Evolutionary conservation across 164 flowering plant species (phyloP), one percentile per base, ranked within the genome.

Genomic region (Aristolochia contorta): DNA sequence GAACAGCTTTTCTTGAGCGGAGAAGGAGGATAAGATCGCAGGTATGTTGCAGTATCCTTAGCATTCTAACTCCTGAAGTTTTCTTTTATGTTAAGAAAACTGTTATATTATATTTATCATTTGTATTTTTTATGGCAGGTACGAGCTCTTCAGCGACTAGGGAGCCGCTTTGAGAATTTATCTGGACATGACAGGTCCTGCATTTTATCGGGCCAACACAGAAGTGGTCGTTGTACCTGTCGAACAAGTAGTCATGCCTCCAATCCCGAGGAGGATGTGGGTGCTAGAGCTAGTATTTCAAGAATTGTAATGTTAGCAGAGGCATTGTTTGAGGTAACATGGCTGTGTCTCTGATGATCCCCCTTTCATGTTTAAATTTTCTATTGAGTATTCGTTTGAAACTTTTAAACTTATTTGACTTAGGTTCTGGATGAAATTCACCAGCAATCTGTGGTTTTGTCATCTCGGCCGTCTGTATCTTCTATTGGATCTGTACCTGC

Each of bases 361-460:
- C 19, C 22, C 7, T 5, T 18, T 53, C 22, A 22, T 62, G 23
- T 45, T 30, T 22, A 16, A 23, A n/a, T 2, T 60, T 24, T 64
- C 49, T 33, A 24, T 72, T 32, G 9, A 0, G 58, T 32, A n/a
- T 16, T 58, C 57, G 47, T 58, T 70, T 72, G 62, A 76, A 71
- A 50, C 32, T 56, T 57, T 27, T 64, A 16, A 43, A 43, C n/a
- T 21, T 74, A 33, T 72, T 54, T 62, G 68, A 68, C 70, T 74
- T 72, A 91, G 98, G 98, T 91, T 80, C 80, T 91, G 76, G 98
- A 91, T 85, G 98, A 91, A 84, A 91, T 91, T 80, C 98, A 91
- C 81, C 98, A 91, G 90, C 98, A 91, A 77, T 89, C 98, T 63
- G 96, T 86, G 54, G 87, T 82, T 52, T 80, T 86, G 66, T 88